Conservation (phyloP, 1,284 basidiomycete genomes). For the Termitomyces sp. region DNA sequence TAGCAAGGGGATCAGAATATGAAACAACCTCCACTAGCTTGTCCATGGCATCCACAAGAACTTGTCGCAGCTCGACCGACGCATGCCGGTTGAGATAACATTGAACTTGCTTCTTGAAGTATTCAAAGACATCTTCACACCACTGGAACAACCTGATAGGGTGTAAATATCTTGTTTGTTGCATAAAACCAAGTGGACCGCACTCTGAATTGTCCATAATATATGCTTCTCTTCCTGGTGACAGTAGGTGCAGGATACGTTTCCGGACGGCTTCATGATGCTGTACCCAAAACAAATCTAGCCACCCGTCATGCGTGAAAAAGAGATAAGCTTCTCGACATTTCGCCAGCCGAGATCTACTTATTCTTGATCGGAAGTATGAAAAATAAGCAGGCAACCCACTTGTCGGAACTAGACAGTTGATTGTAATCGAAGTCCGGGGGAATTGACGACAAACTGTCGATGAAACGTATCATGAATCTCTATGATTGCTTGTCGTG, state of each 20-base stretch:
- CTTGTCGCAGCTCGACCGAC: neutral
- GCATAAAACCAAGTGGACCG: neutral
- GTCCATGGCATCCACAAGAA: slow-evolving; percentile 11
- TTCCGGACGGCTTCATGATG: slow-evolving; percentile 8
- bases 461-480: slow-evolving; percentile 1
- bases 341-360: slow-evolving; percentile 3
- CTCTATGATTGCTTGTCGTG: neutral
- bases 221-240: neutral
- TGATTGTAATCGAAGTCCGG: neutral
- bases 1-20: neutral
- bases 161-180: too few relatives aligned
- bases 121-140: slow-evolving; percentile 11
- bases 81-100: neutral
- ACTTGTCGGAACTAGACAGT: neutral
- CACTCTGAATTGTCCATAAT: slow-evolving; percentile 7
- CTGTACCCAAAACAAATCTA: slow-evolving; percentile 8
- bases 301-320: neutral
- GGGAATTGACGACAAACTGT: neutral
- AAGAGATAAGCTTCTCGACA: slow-evolving; percentile 7
- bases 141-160: slow-evolving; percentile 5
- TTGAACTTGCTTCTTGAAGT: slow-evolving; percentile 2
- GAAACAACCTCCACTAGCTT: slow-evolving; percentile 7
- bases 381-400: neutral
- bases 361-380: neutral
- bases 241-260: slow-evolving; percentile 3